Evolutionary conservation across 2,329 filamentous ascomycete genomes (phyloP).

Genomic region (Aureobasidium musti): DNA sequence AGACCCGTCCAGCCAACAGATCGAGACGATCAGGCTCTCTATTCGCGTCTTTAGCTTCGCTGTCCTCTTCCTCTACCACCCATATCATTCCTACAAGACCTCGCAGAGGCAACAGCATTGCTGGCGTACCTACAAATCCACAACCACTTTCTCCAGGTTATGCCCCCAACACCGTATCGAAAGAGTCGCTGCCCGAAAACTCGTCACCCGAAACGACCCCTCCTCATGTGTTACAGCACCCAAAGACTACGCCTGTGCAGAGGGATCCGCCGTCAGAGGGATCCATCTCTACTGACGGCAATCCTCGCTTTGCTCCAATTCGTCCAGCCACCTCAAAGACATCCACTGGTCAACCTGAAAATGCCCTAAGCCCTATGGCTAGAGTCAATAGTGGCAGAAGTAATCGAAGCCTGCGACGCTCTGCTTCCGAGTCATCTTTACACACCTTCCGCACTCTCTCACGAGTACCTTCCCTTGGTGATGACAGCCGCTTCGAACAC

Average conservation of each 20-base stretch:
- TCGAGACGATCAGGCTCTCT: slow-evolving; percentile 27
- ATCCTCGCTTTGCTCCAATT: background rate
- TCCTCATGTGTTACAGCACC: background rate
- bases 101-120: slow-evolving; percentile 6
- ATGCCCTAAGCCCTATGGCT: slow-evolving; percentile 2
- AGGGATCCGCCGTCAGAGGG: background rate
- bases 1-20: slow-evolving; percentile 26
- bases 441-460: slow-evolving; percentile 72
- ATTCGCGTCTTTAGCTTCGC: slow-evolving; percentile 23
- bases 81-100: background rate
- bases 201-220: background rate
- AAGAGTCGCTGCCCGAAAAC: background rate
- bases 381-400: slow-evolving; percentile 25
- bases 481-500: slow-evolving; percentile 77
- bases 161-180: background rate
- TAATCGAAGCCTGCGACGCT: slow-evolving; percentile 53
- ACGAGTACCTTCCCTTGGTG: slow-evolving; percentile 77
- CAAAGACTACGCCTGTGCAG: background rate
- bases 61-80: slow-evolving; percentile 5
- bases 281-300: background rate
- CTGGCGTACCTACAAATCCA: background rate
- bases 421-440: slow-evolving; percentile 76
- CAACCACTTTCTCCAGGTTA: background rate
- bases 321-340: slow-evolving; percentile 1
- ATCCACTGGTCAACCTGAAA: background rate